Evolutionary conservation across 768 basidiomycete species (phyloP), one percentile per base, ranked within the genome.

Genomic region (Suillus plorans): DNA sequence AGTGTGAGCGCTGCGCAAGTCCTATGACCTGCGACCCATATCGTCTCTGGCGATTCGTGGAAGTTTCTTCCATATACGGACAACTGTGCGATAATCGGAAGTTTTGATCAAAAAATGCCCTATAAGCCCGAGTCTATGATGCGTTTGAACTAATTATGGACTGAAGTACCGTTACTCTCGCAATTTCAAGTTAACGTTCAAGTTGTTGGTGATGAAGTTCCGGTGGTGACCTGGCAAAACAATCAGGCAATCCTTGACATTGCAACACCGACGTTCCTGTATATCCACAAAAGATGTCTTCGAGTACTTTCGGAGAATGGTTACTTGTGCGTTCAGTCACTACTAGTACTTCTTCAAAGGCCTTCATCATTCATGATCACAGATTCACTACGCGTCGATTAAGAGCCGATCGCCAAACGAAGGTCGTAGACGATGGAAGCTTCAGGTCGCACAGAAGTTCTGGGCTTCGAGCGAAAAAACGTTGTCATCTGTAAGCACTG

Each of bases 401-500:
- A 88, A 85, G 70, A 70, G 73, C 5, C 78, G 71, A 45, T 77
- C 81, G 69, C 84, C 86, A 42, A 70, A 74, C 20, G 84, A 87
- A 69, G 88, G 87, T 22, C 81, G 88, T 60, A 81, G 88, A 18
- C 81, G 74, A 73, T 84, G 84, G 84, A 79, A 79, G 63, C 73
- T 89, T 63, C 82, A 82, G 36, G 79, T 83, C 37, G 79, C 86
- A 16, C 84, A 69, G 73, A 81, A 61, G 81, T 87, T 71, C 84
- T 87, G 87, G 73, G 67, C 62, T 42, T 71, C 79, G 74, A 61
- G 68, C 68, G 53, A 78, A 61, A 69, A 42, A 20, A 62, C 61
- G 56, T 42, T 63, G 55, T 22, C 44, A 50, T 61, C 39, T 45
- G 71, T 70, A 31, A 64, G 66, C 61, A 56, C 36, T 37, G 34